These are phyloP conservation scores for Trifolium repens DNA, from an alignment of 306 rosid genomes.

Conservation along the genomic window DNA sequence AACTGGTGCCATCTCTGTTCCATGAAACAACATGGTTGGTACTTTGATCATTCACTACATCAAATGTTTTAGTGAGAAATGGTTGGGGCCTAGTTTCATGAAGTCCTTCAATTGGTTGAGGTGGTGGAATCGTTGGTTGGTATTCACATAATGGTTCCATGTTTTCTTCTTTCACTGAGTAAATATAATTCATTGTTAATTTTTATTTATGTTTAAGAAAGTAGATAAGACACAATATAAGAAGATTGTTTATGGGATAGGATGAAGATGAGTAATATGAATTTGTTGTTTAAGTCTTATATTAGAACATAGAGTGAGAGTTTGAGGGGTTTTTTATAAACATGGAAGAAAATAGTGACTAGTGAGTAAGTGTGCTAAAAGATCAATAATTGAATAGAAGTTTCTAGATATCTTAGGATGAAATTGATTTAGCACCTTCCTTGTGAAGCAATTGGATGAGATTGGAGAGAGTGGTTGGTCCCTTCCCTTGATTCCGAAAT, in stretches of 20 bases:
- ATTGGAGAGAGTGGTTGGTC: constrained; percentile 6
- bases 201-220: too few species aligned
- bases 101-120: constrained; percentile 80
- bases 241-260: too few species aligned
- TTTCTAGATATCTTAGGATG: constrained; percentile 52
- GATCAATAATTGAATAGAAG: constrained; percentile 30
- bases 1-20: constrained; percentile 71
- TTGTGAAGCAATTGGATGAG: constrained; percentile 40
- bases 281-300: too few species aligned
- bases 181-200: constrained; percentile 53
- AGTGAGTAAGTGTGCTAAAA: neutral
- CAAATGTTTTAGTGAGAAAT: constrained; percentile 81
- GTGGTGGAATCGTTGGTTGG: constrained; percentile 27
- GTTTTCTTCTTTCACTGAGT: constrained; percentile 61
- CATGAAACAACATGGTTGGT: constrained; percentile 71
- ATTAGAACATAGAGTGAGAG: neutral
- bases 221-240: too few species aligned
- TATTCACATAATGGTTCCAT: constrained; percentile 35
- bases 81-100: constrained; percentile 87
- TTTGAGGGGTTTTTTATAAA: constrained; percentile 16
- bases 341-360: neutral
- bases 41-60: constrained; percentile 69
- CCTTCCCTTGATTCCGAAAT: constrained; percentile 40
- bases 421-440: constrained; percentile 22
- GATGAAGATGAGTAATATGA: too few species aligned